These are phyloP conservation scores for Calycina marina DNA, from an alignment of 2,329 filamentous ascomycete genomes.

Conservation along the genomic window DNA sequence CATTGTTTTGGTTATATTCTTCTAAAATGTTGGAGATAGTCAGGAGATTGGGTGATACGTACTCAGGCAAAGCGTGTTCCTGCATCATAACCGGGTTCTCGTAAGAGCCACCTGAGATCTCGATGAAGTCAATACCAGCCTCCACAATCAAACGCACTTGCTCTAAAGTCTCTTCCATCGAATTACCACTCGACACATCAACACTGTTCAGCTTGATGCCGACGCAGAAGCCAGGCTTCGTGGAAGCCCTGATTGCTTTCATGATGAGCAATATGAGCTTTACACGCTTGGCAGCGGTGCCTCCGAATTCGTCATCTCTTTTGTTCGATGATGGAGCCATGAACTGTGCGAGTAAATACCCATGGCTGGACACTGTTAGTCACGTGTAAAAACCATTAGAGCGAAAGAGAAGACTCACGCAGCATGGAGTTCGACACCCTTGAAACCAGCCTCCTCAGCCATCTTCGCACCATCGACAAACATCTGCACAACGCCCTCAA, in stretches of 20 bases:
- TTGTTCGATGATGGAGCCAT: constrained; percentile 52
- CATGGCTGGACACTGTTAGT: constrained; percentile 32
- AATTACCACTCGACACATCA: constrained; percentile 29
- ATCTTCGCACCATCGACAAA: constrained; percentile 39
- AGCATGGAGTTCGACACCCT: constrained; percentile 37
- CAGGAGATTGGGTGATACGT: too few species aligned
- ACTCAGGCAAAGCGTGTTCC: too few species aligned
- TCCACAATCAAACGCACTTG: constrained; percentile 37
- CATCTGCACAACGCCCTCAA: constrained; percentile 16
- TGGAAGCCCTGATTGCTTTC: constrained; percentile 35
- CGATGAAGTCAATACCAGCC: constrained; percentile 47
- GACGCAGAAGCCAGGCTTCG: constrained; percentile 28
- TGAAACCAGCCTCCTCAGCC: constrained; percentile 33
- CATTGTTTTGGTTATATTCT: too few species aligned
- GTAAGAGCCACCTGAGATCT: constrained; percentile 49
- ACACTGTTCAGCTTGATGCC: constrained; percentile 42
- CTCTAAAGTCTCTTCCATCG: constrained; percentile 37
- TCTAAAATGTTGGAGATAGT: too few species aligned
- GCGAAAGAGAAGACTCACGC: constrained; percentile 24
- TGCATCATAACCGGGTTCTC: constrained; percentile 29
- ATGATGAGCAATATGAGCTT: constrained; percentile 53
- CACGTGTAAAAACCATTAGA: not conserved
- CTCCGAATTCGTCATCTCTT: constrained; percentile 54
- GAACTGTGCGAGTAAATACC: constrained; percentile 60
- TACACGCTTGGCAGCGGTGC: constrained; percentile 53